Evolutionary conservation across 768 basidiomycete genomes (phyloP), one percentile per base, ranked within the genome.

Genomic region (Gymnopilus junonius): DNA sequence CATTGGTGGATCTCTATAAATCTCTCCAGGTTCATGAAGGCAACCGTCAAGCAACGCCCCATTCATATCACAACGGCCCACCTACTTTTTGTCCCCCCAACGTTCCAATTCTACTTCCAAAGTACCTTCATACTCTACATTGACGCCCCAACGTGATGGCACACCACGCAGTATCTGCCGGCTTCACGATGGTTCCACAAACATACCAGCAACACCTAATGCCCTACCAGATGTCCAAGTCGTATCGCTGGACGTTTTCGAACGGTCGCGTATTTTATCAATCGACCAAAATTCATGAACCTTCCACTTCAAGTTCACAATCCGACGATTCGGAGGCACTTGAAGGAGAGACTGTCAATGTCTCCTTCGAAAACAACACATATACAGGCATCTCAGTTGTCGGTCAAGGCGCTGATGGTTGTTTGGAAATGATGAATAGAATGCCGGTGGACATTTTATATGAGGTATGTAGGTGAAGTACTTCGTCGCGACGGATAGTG

Each of bases 391-490:
- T 29, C 7, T 54, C 40, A 12, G 25, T 57, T 25, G 25, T 37
- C 20, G 37, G 60, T 4, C 60, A 56, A 27, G 62, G 62, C n/a
- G 67, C 64, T n/a, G 60, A 55, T 17, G 54, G 54, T 21, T 55
- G 65, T 8, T 61, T 74, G 12, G 59, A 67, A 40, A 53, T 34
- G 53, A 57, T 74, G 15, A 64, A 64, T 8, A 55, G 55, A 29
- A 58, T 73, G 61, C 76, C 75, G 17, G 58, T 75, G 10, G 79
- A 80, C 55, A 65, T 80, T 39, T 55, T 79, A 17, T 68, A 68
- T 29, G 67, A 69, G 61, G 68, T 66, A 42, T 56, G 63, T 60
- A 20, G 5, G 20, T 4, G 11, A n/a, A 8, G n/a, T 21, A 8
- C 5, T 34, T 15, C 37, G 23, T 25, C 31, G 17, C 27, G 39